Evolutionary conservation across 2,329 filamentous ascomycete species (phyloP).

Genomic region (Aureobasidium mangrovei): DNA sequence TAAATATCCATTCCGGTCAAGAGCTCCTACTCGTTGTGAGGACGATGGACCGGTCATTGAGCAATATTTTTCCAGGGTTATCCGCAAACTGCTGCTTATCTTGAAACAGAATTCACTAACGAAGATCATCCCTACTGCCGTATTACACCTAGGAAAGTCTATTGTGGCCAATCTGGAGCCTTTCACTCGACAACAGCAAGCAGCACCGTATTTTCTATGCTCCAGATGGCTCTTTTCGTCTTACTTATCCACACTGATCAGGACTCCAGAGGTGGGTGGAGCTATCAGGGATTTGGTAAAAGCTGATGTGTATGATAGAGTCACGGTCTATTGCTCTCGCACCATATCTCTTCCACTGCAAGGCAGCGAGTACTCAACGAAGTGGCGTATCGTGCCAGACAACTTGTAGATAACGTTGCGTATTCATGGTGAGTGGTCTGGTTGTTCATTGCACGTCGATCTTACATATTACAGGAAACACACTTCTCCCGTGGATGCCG

Average conservation of each 20-base stretch:
- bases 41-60: constrained; percentile 77
- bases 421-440: constrained; percentile 52
- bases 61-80: constrained; percentile 78
- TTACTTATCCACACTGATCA: constrained; percentile 74
- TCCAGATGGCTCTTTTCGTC: constrained; percentile 88
- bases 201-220: constrained; percentile 72
- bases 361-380: constrained; percentile 66
- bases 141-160: constrained; percentile 75
- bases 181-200: constrained; percentile 58
- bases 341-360: constrained; percentile 85
- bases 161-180: constrained; percentile 62
- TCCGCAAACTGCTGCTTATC: constrained; percentile 73
- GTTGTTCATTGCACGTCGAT: background rate
- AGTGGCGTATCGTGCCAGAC: constrained; percentile 70
- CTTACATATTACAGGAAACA: constrained; percentile 40
- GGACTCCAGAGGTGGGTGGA: constrained; percentile 68
- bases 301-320: constrained; percentile 37
- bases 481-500: constrained; percentile 52
- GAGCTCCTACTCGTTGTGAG: constrained; percentile 57
- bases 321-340: constrained; percentile 64
- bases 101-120: constrained; percentile 70
- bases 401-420: constrained; percentile 50
- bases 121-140: constrained; percentile 77
- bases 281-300: background rate
- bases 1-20: constrained; percentile 59